Evolutionary conservation across 2,329 filamentous ascomycete species (phyloP).

Genomic region (Talaromyces piceae): DNA sequence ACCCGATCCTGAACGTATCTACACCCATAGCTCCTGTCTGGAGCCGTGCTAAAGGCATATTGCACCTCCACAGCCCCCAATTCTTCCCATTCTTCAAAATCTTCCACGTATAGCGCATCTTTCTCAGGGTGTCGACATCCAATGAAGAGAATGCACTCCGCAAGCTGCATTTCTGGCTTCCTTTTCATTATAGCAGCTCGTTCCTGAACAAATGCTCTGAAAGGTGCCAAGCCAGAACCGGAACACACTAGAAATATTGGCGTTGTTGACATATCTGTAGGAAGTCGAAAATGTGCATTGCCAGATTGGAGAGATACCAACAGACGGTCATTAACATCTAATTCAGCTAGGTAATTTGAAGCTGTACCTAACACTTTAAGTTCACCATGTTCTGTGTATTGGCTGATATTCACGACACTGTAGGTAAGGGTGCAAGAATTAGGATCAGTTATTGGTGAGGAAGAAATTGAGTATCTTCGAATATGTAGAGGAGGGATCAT

Average conservation of each 20-base stretch:
- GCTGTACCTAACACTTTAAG: background rate
- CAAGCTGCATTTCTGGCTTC: background rate
- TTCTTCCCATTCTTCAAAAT: background rate
- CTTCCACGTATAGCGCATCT: background rate
- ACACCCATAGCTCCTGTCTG: background rate
- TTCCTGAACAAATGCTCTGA: conserved; percentile 58
- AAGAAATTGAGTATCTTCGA: background rate
- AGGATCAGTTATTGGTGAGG: background rate
- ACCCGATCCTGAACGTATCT: background rate
- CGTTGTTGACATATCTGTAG: conserved; percentile 21
- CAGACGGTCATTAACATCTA: conserved; percentile 24
- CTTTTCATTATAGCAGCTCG: conserved; percentile 35
- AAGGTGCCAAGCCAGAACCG: conserved; percentile 52
- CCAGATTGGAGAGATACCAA: conserved; percentile 31
- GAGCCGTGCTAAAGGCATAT: background rate
- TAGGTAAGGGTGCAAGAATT: background rate
- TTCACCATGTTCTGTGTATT: background rate
- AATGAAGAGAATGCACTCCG: background rate
- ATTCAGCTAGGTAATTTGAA: conserved; percentile 1
- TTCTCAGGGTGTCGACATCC: background rate
- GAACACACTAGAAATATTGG: conserved; percentile 35
- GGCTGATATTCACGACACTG: background rate
- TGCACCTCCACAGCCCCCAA: background rate
- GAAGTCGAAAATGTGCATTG: conserved; percentile 30
- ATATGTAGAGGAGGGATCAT: background rate